These are phyloP conservation scores for Davidsoniella neocaledoniae DNA, from an alignment of 2,329 filamentous ascomycete species.

Conservation along the genomic window DNA sequence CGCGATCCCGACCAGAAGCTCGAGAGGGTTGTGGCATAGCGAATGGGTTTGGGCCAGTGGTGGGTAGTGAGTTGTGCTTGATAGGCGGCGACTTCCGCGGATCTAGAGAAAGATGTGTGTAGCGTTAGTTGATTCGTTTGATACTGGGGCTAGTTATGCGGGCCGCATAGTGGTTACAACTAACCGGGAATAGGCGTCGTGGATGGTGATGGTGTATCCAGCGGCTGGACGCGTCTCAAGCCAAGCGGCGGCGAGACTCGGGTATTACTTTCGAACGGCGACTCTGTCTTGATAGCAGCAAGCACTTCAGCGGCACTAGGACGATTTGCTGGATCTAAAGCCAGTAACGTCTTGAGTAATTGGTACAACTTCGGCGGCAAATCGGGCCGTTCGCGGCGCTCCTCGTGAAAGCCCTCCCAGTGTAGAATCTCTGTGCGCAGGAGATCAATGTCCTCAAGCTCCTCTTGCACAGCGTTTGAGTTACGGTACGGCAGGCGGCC, in stretches of 20 bases:
- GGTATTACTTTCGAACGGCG: slow-evolving; percentile 23
- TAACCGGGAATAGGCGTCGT: not conserved
- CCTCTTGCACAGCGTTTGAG: slow-evolving; percentile 74
- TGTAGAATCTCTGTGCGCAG: slow-evolving; percentile 70
- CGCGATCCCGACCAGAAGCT: not conserved
- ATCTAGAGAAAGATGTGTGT: not conserved
- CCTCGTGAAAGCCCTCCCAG: slow-evolving; percentile 77
- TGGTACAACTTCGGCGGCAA: slow-evolving; percentile 74
- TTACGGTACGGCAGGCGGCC: slow-evolving; percentile 69
- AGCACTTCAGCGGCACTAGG: slow-evolving; percentile 80
- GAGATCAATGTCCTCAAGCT: slow-evolving; percentile 76
- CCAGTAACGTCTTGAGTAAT: slow-evolving; percentile 64
- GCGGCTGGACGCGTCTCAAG: slow-evolving; percentile 7
- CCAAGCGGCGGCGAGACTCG: not conserved
- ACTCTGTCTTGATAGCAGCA: slow-evolving; percentile 55
- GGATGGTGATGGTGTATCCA: slow-evolving; percentile 6
- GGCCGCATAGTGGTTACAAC: slow-evolving; percentile 14
- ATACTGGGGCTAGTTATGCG: not conserved
- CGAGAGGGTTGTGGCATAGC: not conserved
- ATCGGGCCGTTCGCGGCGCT: slow-evolving; percentile 58
- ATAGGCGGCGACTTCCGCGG: not conserved
- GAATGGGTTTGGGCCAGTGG: not conserved
- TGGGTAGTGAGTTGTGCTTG: not conserved
- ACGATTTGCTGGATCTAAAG: slow-evolving; percentile 56
- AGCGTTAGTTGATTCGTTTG: not conserved